Conservation (phyloP, 129 eudicot genomes). For the Artemisia tridentata region DNA sequence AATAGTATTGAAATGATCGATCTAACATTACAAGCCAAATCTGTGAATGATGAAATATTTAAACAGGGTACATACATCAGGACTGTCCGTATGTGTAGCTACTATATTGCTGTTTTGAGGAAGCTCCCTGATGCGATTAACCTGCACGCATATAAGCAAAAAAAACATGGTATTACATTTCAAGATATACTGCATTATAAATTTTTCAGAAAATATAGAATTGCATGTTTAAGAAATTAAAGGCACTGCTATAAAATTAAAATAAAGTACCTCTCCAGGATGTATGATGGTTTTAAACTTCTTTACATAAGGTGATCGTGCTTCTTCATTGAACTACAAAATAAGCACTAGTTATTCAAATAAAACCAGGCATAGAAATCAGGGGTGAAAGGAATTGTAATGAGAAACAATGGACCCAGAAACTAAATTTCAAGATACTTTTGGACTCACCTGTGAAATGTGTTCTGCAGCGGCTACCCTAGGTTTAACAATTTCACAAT, state of each 20-base stretch:
- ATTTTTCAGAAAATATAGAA: neutral
- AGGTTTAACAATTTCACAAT: constrained; percentile 84
- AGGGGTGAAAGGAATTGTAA: neutral
- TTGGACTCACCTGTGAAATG: constrained; percentile 69
- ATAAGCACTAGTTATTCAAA: neutral
- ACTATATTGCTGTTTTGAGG: no score
- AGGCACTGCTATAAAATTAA: neutral
- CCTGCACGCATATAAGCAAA: no score
- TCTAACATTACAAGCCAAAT: no score
- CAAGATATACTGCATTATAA: neutral
- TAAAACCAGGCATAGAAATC: neutral
- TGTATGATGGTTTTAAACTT: constrained; percentile 84
- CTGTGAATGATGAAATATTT: no score
- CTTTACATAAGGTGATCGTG: constrained; percentile 86
- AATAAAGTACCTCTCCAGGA: constrained; percentile 81
- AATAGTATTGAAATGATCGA: no score
- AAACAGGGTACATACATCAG: no score
- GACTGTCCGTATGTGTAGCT: no score
- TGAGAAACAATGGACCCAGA: neutral
- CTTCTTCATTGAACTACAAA: constrained; percentile 83
- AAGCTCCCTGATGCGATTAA: no score
- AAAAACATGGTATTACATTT: no score
- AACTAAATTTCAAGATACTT: no score
- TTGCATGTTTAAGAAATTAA: neutral
- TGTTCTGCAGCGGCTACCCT: constrained; percentile 96